phyloP scores from a whole-genome alignment of 2,329 filamentous ascomycete species.

The Sporothrix mexicana region DNA sequence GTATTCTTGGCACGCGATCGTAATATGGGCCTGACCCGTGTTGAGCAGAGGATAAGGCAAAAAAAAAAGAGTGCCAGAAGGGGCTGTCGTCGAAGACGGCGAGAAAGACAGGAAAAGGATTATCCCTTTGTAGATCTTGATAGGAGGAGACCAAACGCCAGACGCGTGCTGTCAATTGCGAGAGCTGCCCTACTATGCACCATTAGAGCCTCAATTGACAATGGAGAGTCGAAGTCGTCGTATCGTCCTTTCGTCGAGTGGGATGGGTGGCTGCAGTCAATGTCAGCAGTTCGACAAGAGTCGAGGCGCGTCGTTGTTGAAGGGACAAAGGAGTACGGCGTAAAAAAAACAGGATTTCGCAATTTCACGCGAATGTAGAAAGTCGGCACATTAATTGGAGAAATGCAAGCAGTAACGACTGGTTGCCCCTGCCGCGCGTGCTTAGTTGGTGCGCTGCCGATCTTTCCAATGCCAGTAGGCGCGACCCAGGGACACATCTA shows the following conservation, averaged over 20 bases:
- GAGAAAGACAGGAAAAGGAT: background rate
- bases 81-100: background rate
- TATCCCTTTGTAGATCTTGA: constrained; percentile 16
- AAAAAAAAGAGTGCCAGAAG: background rate
- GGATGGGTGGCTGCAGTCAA: background rate
- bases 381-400: background rate
- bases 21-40: background rate
- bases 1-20: background rate
- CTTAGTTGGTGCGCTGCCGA: constrained; percentile 13
- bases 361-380: constrained; percentile 13
- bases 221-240: background rate
- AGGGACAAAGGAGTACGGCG: background rate
- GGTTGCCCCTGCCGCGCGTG: constrained; percentile 14
- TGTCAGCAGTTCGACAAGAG: constrained; percentile 23
- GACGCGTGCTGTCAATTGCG: constrained; percentile 13
- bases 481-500: background rate
- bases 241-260: background rate
- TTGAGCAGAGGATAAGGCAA: background rate
- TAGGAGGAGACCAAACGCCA: constrained; percentile 1
- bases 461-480: background rate
- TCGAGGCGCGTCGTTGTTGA: constrained; percentile 12
- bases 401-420: constrained; percentile 11
- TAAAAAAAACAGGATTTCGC: constrained; percentile 9
- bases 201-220: constrained; percentile 26
- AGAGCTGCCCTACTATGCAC: constrained; percentile 23